Evolutionary conservation across 225 moss, liverwort and hornwort genomes (phyloP), one percentile per base, ranked within the genome.

Genomic region (Thuidium tamariscinum): DNA sequence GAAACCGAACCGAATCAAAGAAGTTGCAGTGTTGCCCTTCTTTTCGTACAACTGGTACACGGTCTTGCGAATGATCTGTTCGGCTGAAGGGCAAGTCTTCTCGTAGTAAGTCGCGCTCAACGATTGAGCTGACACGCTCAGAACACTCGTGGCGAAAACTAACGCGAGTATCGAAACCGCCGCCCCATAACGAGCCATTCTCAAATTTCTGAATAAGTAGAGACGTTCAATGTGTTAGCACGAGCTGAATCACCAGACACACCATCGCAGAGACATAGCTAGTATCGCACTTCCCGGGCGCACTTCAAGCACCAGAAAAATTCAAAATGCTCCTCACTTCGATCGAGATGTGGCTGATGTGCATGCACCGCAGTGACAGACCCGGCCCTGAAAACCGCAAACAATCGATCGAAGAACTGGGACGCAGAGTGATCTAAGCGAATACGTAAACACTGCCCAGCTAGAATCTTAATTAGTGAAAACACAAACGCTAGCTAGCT

Each of bases 21-120:
- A 93, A 36, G 91, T 91, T 12, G 91, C 91, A 56, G 87, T 89
- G 65, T 93, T 93, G 74, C 93, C 93, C 77, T 93, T 93, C 89
- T 93, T 91, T 34, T 87, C 70, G 66, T 93, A 93, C 80, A 93
- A 60, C 9, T 74, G 32, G 70, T 91, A 91, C 5, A 91, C 91
- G 37, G 89, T 90, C 27, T 88, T 37, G 25, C 91, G 91, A 26
- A 93, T 90, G 37, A 88, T 85, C 32, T 44, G 16, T 22, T 91
- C 91, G 30, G 87, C 93, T 5, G 30, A 19, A 36, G 91, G 91
- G 62, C 93, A 93, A 1, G 79, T 86, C 48, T 42, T 85, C 21
- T 36, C 22, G 66, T 93, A 93, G 56, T 81, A 74, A 16, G 82
- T 61, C 7, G 65, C 36, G 6, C 82, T 68, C 10, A 93, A 81